These are phyloP conservation scores for Elsinoe australis DNA, from an alignment of 2,329 filamentous ascomycete genomes.

Conservation along the genomic window DNA sequence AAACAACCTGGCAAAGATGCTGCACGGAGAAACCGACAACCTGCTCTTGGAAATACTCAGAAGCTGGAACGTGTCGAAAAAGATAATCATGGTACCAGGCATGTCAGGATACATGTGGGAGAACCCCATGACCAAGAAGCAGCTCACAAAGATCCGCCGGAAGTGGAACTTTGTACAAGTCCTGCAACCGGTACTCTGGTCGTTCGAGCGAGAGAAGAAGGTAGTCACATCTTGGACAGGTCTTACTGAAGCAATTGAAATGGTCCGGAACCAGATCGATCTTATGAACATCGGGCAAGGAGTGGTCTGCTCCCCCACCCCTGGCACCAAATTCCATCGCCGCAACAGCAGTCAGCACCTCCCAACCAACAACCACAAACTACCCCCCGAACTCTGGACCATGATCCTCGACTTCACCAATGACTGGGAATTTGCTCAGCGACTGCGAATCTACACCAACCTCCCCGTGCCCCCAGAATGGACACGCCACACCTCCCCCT, in stretches of 20 bases:
- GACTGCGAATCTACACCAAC: conserved; percentile 71
- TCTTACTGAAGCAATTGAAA: conserved; percentile 63
- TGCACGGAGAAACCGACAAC: conserved; percentile 73
- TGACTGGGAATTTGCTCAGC: conserved; percentile 85
- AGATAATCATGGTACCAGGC: conserved; percentile 73
- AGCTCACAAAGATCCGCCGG: conserved; percentile 70
- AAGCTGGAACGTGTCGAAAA: conserved; percentile 81
- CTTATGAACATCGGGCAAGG: conserved; percentile 66
- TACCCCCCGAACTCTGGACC: conserved; percentile 84
- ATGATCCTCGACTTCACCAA: conserved; percentile 75
- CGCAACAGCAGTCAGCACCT: conserved; percentile 34
- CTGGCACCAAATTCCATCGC: conserved; percentile 22
- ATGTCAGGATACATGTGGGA: conserved; percentile 89
- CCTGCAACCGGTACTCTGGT: conserved; percentile 74
- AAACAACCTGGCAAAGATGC: conserved; percentile 78
- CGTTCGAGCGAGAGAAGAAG: conserved; percentile 55
- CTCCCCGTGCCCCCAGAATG: conserved; percentile 66
- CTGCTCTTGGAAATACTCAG: conserved; percentile 72
- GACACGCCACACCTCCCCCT: conserved; percentile 54
- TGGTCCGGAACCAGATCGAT: conserved; percentile 70
- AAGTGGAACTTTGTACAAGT: conserved; percentile 86
- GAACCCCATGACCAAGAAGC: conserved; percentile 79
- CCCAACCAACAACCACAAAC: conserved; percentile 28
- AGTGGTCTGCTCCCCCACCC: conserved; percentile 45
- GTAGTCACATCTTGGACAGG: conserved; percentile 47